phyloP scores from a whole-genome alignment of 495 filamentous ascomycete species.

The Penicillium roqueforti region DNA sequence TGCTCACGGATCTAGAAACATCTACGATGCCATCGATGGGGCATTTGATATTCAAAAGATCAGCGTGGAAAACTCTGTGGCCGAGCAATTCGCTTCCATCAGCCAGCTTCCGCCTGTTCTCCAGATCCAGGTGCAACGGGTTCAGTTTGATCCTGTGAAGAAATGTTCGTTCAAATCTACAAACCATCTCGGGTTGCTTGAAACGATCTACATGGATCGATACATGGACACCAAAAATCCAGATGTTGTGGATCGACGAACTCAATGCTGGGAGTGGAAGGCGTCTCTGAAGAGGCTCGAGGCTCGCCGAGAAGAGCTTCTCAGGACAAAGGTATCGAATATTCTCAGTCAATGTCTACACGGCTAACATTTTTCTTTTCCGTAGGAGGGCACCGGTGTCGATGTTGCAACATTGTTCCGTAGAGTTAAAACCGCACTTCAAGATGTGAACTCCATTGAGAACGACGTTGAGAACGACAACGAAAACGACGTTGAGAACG shows the following conservation, averaged over 20 bases:
- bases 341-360: constrained; percentile 1
- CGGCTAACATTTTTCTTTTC: background rate
- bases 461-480: constrained; percentile 18
- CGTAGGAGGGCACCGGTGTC: constrained; percentile 32
- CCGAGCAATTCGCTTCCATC: constrained; percentile 72
- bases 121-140: constrained; percentile 83
- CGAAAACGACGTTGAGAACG: no score
- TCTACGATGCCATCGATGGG: constrained; percentile 80
- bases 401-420: constrained; percentile 33
- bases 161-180: constrained; percentile 68
- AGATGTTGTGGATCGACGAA: constrained; percentile 55
- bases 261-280: constrained; percentile 72
- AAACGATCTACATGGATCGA: constrained; percentile 81
- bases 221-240: constrained; percentile 70
- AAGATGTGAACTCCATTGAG: constrained; percentile 26
- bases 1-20: constrained; percentile 56
- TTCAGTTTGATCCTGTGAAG: constrained; percentile 60
- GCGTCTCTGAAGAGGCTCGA: constrained; percentile 55
- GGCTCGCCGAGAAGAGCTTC: constrained; percentile 42
- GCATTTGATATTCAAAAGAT: constrained; percentile 76
- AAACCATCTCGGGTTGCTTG: constrained; percentile 67
- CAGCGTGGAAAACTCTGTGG: constrained; percentile 57
- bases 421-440: constrained; percentile 25
- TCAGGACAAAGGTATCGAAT: constrained; percentile 39
- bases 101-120: constrained; percentile 74